Evolutionary conservation across 179 eudicot genomes (phyloP).

Genomic region (Nepenthes alata): DNA sequence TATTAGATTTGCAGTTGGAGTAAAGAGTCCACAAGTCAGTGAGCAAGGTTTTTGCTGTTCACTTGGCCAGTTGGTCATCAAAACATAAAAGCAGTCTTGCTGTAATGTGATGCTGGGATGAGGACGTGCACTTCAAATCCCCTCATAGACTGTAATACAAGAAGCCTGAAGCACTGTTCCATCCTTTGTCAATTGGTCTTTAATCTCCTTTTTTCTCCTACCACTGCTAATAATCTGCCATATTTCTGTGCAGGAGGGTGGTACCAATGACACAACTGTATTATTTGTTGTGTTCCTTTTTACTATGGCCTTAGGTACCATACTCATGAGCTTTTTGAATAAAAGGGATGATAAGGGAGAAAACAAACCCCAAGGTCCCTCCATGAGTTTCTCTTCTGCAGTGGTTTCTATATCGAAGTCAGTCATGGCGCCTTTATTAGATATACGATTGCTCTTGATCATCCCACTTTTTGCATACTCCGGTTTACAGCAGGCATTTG

Average conservation of each 20-base stretch:
- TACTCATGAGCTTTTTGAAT: constrained; percentile 78
- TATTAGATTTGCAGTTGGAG: no score
- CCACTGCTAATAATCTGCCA: background rate
- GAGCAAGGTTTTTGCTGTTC: background rate
- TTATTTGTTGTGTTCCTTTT: constrained; percentile 65
- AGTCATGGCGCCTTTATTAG: constrained; percentile 45
- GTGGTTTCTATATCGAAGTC: constrained; percentile 43
- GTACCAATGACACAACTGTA: constrained; percentile 55
- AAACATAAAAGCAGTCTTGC: no score
- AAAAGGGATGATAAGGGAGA: constrained; percentile 43
- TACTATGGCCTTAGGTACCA: constrained; percentile 66
- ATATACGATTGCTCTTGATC: constrained; percentile 59
- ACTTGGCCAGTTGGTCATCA: no score
- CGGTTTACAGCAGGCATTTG: constrained; percentile 96
- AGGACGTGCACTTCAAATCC: no score
- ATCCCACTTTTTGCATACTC: constrained; percentile 94
- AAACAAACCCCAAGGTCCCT: constrained; percentile 30
- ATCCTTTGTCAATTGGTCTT: no score
- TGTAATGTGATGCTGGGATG: no score
- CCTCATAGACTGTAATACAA: no score
- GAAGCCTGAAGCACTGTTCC: no score
- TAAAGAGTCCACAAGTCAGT: no score
- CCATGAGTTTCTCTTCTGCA: constrained; percentile 28
- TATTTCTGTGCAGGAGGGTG: constrained; percentile 52
- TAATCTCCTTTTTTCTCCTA: background rate